These are phyloP conservation scores for Cladosporium colombiae DNA, from an alignment of 2,329 filamentous ascomycete genomes.

Conservation along the genomic window DNA sequence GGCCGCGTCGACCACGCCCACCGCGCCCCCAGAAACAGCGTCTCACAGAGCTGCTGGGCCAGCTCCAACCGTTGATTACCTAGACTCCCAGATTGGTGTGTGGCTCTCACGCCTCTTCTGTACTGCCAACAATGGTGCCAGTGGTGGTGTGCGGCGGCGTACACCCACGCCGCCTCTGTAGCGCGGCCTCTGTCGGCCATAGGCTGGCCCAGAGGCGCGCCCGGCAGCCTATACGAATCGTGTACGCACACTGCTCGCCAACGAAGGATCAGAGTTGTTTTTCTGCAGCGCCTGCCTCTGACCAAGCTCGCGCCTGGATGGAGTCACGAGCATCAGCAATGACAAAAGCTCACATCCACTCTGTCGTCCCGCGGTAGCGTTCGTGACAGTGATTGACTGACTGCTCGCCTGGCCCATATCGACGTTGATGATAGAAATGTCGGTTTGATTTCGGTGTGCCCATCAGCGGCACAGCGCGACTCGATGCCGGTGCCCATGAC, in stretches of 20 bases:
- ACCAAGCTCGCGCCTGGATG: background rate
- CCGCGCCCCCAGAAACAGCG: constrained; percentile 3
- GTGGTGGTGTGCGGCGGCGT: background rate
- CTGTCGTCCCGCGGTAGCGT: background rate
- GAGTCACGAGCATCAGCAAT: background rate
- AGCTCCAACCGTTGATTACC: constrained; percentile 6
- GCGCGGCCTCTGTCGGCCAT: constrained; percentile 11
- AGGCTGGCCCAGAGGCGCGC: constrained; percentile 20
- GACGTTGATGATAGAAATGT: background rate
- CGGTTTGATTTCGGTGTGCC: constrained; percentile 14
- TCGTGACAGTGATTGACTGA: background rate
- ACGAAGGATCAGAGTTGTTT: constrained; percentile 2
- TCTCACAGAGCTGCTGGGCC: constrained; percentile 10
- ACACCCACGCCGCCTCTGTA: background rate
- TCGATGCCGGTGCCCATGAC: constrained; percentile 18
- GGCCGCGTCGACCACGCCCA: background rate
- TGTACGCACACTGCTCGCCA: background rate
- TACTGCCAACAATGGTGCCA: background rate
- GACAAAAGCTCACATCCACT: background rate
- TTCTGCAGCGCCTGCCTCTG: constrained; percentile 1
- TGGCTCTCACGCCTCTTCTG: background rate
- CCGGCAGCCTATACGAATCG: constrained; percentile 20
- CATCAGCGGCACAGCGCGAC: constrained; percentile 12
- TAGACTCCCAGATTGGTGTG: background rate
- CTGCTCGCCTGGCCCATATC: background rate